Evolutionary conservation across 2,329 filamentous ascomycete genomes (phyloP), one percentile per base, ranked within the genome.

Genomic region (Nemania serpens): DNA sequence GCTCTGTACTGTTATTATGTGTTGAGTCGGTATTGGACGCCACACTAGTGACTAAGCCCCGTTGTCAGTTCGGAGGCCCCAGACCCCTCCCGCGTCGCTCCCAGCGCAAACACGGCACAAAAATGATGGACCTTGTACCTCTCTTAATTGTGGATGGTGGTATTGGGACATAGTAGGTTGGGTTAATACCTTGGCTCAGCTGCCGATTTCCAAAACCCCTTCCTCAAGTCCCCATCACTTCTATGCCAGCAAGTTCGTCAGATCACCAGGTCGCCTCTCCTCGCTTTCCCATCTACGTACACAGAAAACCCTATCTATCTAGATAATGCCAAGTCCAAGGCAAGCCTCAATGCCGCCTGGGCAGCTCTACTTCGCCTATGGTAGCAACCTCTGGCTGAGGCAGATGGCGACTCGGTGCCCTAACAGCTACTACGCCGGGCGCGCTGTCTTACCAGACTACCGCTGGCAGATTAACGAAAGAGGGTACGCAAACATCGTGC

Each of bases 281-380:
- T 25, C 29, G 15, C 25, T 17, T 36, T 10, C 22, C 2, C 45
- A 43, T 42, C 37, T 7, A 7, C 25, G 25, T 29, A 3, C 25
- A 29, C 25, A 29, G 25, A 29, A 29, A 29, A 3, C 25, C 25
- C 25, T 3, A 29, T 29, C 7, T 7, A 1, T 37, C 29, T 43
- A 56, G 22, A 20, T 42, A 47, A 58, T 53, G 55, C 17, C 42
- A 18, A 37, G 22, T 43, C 17, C 46, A 13, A 48, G 29, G n/a
- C 10, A 25, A 58, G 10, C 29, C 2, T 18, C 50, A 22, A 29
- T 29, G 7, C 25, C 25, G 25, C 25, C 15, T 15, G 46, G 46
- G 41, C 52, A 60, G 52, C 58, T 60, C 42, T 48, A 60, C 42
- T 56, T 60, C 29, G 52, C 52, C 34, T 56, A 56, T 48, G 58